These are phyloP conservation scores for Xerocomus amazonicus DNA, from an alignment of 1,284 basidiomycete species.

Conservation along the genomic window DNA sequence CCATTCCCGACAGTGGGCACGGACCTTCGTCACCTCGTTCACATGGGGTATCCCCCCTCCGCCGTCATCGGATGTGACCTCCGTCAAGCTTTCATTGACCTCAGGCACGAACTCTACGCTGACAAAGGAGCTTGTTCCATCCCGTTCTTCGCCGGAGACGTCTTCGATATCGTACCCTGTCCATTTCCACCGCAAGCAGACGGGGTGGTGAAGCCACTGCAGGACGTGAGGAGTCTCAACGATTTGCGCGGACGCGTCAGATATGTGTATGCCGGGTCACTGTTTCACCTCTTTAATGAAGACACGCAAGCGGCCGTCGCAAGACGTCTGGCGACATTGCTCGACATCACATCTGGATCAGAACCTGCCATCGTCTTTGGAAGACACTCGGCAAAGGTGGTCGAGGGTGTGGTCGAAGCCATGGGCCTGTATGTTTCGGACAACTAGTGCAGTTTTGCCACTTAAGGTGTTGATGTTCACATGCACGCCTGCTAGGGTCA, in stretches of 20 bases:
- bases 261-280: conserved; percentile 1
- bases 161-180: not conserved
- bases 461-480: not conserved
- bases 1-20: conserved; percentile 1
- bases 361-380: conserved; percentile 4
- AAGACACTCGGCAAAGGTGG: not conserved
- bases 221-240: not conserved
- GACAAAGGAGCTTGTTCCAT: not conserved
- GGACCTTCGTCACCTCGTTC: conserved; percentile 7
- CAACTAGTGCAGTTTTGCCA: not conserved
- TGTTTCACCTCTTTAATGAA: conserved; percentile 3
- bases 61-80: conserved; percentile 7
- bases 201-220: not conserved
- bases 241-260: conserved; percentile 2
- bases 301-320: conserved; percentile 1
- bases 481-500: not conserved
- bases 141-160: not conserved
- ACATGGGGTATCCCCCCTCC: not conserved
- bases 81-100: conserved; percentile 17
- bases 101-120: not conserved
- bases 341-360: not conserved
- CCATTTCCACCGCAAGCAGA: not conserved
- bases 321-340: not conserved
- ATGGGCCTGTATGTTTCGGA: not conserved
- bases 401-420: not conserved